Evolutionary conservation across 2,329 filamentous ascomycete genomes (phyloP), one percentile per base, ranked within the genome.

Genomic region (Ophiocordyceps camponoti-leonardi): DNA sequence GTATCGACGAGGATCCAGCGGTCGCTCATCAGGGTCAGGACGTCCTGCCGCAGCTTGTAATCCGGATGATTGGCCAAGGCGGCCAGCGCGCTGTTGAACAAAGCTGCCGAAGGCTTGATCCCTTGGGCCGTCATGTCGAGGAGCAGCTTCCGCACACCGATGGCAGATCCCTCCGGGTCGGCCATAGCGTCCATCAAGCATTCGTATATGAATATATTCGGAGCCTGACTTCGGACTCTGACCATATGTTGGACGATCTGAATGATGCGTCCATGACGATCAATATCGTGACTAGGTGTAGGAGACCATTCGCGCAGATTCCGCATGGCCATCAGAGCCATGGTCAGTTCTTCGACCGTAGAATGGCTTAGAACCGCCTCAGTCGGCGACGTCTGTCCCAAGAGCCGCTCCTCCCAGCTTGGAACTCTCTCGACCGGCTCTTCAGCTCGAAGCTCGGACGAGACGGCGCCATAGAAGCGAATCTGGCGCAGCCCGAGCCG

Each of bases 11-110:
- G 49, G 43, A 60, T 58, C 83, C 86, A 94, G 50, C 77, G 71
- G 46, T 77, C 69, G 54, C 77, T 76, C 82, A 92, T 86, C 46
- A 81, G 79, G 46, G 75, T 66, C 37, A 95, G 65, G 4, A 94
- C 71, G 33, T 80, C 71, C 45, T 75, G 73, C 33, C 87, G 79
- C 22, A 92, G 65, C 6, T 86, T 52, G 53, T 93, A 90, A 61
- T 96, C 84, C 0, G 90, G 86, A 58, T 96, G 92, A 10, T 92
- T 75, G 0, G 84, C 77, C 22, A 95, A 68, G 6, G 75, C 81
- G 69, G 83, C 50, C 19, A 95, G 64, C 2, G 81, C 76, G 49
- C 76, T 76, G 59, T 88, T 80, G 54, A 85, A 90, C 2, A 83
- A 71, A 4, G 69, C 68, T 1, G 72, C 70, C 51, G 86, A 83